Conservation (phyloP, 75 land plant species). For the Pinus albicaulis region DNA sequence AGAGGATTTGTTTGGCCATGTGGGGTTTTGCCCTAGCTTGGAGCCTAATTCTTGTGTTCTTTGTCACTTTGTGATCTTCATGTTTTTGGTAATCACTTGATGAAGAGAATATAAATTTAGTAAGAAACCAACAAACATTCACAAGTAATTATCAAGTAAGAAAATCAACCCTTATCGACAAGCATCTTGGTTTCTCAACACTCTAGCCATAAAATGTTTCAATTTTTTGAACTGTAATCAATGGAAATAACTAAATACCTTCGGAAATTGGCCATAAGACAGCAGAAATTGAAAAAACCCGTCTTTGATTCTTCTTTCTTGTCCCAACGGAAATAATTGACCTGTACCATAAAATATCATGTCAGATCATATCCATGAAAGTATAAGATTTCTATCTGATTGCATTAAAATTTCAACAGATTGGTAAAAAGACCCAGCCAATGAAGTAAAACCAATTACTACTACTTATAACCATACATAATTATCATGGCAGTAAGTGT, state of each 20-base stretch:
- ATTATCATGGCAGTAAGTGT: constrained; percentile 97
- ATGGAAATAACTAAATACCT: constrained; percentile 28
- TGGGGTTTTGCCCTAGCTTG: too few species aligned
- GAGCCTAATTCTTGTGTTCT: too few species aligned
- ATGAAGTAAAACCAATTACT: neutral
- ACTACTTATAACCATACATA: constrained; percentile 30
- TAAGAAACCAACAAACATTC: too few species aligned
- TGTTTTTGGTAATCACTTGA: too few species aligned
- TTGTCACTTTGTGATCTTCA: too few species aligned
- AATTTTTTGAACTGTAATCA: too few species aligned
- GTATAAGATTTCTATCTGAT: neutral
- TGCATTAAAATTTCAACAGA: neutral
- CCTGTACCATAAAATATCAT: constrained; percentile 30
- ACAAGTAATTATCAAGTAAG: too few species aligned
- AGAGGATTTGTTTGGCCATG: too few species aligned
- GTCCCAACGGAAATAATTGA: constrained; percentile 97
- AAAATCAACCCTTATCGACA: too few species aligned
- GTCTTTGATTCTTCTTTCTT: constrained; percentile 54
- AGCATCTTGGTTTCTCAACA: too few species aligned
- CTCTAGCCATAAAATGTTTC: neutral
- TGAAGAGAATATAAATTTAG: too few species aligned
- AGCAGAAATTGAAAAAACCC: constrained; percentile 77
- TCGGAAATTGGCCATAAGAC: constrained; percentile 76
- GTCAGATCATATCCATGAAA: neutral
- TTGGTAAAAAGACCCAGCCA: neutral